Evolutionary conservation across 2,329 filamentous ascomycete species (phyloP).

Genomic region (Cladosporium sp.): DNA sequence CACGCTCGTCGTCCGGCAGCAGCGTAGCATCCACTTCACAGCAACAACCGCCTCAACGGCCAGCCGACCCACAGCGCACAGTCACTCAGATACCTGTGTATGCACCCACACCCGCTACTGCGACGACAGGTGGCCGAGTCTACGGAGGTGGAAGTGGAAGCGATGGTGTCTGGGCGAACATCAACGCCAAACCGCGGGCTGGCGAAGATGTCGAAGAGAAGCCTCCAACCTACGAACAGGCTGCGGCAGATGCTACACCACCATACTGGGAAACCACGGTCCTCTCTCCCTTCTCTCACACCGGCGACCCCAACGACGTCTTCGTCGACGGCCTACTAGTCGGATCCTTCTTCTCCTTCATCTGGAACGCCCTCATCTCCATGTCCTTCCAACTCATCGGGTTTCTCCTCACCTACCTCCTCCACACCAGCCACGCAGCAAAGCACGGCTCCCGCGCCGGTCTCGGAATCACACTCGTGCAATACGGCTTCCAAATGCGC

Average conservation of each 20-base stretch:
- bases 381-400: constrained; percentile 97
- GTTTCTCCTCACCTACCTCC: constrained; percentile 94
- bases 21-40: constrained; percentile 14
- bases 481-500: constrained; percentile 97
- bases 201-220: constrained; percentile 83
- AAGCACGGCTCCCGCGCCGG: constrained; percentile 96
- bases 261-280: constrained; percentile 99
- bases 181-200: constrained; percentile 84
- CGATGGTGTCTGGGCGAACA: constrained; percentile 94
- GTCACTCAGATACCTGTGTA: constrained; percentile 59
- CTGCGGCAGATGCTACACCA: constrained; percentile 90
- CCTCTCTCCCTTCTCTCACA: constrained; percentile 85
- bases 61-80: constrained; percentile 47
- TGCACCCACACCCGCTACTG: constrained; percentile 35
- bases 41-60: constrained; percentile 31
- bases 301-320: constrained; percentile 86
- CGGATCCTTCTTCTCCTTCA: constrained; percentile 80
- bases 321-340: constrained; percentile 96
- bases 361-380: constrained; percentile 95
- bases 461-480: constrained; percentile 90
- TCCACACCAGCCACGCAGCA: constrained; percentile 96
- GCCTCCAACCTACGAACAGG: constrained; percentile 98
- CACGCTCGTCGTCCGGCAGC: constrained; percentile 4
- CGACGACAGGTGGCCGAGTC: constrained; percentile 51
- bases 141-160: constrained; percentile 73